Percentiles rank a stretch among this genome's conserved stretches.
Conservation (phyloP, 805 yeast species). For the Wickerhamiella parazyma region DNA sequence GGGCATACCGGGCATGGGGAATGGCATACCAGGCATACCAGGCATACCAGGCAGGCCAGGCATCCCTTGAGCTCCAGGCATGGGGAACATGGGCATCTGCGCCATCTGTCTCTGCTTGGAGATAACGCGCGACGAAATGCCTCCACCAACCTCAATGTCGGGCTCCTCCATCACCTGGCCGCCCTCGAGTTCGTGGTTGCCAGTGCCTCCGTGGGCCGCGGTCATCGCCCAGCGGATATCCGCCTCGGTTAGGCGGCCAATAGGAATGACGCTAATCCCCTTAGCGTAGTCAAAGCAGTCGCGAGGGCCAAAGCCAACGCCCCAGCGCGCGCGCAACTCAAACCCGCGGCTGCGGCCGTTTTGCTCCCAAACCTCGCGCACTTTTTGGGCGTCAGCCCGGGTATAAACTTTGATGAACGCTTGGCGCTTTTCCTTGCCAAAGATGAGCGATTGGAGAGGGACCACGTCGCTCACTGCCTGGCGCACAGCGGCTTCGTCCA, state of each 20-base stretch:
- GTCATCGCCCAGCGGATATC: constrained; percentile 77
- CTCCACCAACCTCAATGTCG: constrained; percentile 91
- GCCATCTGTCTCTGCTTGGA: neutral
- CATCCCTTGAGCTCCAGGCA: no score
- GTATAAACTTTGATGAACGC: constrained; percentile 93
- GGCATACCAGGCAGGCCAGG: constrained; percentile 18
- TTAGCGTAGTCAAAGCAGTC: constrained; percentile 93
- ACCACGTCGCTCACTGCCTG: constrained; percentile 69
- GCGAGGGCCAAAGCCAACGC: constrained; percentile 97
- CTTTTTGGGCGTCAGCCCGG: constrained; percentile 79
- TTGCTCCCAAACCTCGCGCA: constrained; percentile 49
- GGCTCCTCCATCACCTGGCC: constrained; percentile 92
- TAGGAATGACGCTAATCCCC: constrained; percentile 79
- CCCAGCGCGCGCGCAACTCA: constrained; percentile 86
- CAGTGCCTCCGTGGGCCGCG: constrained; percentile 97
- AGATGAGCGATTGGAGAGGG: constrained; percentile 79
- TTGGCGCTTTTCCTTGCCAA: constrained; percentile 81
- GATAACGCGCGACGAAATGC: constrained; percentile 53
- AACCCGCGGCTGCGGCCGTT: constrained; percentile 42
- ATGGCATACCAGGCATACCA: constrained; percentile 16
- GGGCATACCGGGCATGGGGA: no score
- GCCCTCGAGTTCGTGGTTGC: constrained; percentile 64
- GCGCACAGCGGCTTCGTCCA: constrained; percentile 63
- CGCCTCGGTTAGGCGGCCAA: constrained; percentile 82
- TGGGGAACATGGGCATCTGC: constrained; percentile 4